A percentile compares a stretch with the other conserved stretches of the same genome.
These are phyloP conservation scores for Hypomyces rosellus DNA, from an alignment of 2,329 filamentous ascomycete species.

Conservation along the genomic window DNA sequence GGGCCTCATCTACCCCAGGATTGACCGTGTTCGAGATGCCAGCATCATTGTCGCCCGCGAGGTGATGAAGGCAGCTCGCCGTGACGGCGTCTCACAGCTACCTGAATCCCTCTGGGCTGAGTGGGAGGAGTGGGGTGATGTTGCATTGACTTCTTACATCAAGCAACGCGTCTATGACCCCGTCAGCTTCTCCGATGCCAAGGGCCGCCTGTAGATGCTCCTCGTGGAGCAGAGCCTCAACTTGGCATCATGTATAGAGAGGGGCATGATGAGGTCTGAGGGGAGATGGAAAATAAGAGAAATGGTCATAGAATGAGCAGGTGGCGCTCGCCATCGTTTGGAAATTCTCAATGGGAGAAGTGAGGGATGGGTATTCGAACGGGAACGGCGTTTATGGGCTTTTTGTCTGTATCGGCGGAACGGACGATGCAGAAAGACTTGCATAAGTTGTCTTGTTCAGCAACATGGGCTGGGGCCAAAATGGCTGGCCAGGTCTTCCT, in stretches of 20 bases:
- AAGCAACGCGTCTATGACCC: conserved; percentile 57
- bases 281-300: background rate
- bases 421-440: too few relatives aligned
- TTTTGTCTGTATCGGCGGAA: too few relatives aligned
- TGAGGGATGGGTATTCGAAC: too few relatives aligned
- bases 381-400: too few relatives aligned
- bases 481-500: too few relatives aligned
- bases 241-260: background rate
- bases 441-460: too few relatives aligned
- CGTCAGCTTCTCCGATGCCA: conserved; percentile 33
- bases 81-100: conserved; percentile 67
- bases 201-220: conserved; percentile 24
- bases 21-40: conserved; percentile 87
- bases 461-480: too few relatives aligned
- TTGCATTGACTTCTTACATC: conserved; percentile 54
- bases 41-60: conserved; percentile 80
- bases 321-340: too few relatives aligned
- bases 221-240: background rate
- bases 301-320: too few relatives aligned
- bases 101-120: conserved; percentile 63
- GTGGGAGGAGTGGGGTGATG: conserved; percentile 67
- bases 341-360: too few relatives aligned
- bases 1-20: conserved; percentile 84
- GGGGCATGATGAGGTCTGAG: background rate
- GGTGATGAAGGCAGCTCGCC: conserved; percentile 86